phyloP scores from a whole-genome alignment of 2,329 filamentous ascomycete species.

The Alternaria viburni region DNA sequence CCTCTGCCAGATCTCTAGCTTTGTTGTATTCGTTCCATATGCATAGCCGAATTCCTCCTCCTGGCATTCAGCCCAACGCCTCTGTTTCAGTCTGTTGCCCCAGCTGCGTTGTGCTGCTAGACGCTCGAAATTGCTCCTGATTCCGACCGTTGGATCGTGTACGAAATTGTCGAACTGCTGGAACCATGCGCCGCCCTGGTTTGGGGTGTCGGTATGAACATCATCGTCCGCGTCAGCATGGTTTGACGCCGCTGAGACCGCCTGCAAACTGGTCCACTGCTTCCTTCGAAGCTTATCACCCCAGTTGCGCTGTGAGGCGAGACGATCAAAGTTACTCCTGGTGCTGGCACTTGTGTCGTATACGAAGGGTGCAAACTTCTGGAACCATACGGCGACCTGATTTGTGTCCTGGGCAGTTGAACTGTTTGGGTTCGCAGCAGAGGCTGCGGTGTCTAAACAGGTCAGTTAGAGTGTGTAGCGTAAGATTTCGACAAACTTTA shows the following conservation, averaged over 20 bases:
- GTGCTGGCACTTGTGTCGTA: not conserved
- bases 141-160: not conserved
- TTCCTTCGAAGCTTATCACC: not conserved
- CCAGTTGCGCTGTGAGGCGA: not conserved
- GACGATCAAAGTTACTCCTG: not conserved
- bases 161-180: constrained; percentile 5
- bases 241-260: not conserved
- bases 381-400: not conserved
- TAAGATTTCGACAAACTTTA: not conserved
- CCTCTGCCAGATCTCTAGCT: constrained; percentile 24
- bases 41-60: constrained; percentile 8
- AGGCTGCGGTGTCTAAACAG: not conserved
- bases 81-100: not conserved
- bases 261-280: not conserved
- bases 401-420: not conserved
- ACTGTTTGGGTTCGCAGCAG: not conserved
- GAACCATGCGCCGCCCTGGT: constrained; percentile 10
- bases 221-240: not conserved
- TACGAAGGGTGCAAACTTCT: not conserved
- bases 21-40: constrained; percentile 8
- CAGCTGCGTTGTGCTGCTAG: constrained; percentile 11
- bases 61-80: constrained; percentile 13
- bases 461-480: not conserved
- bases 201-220: not conserved
- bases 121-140: constrained; percentile 14